phyloP scores from a whole-genome alignment of 441 rosid genomes.

The Jatropha multifida region DNA sequence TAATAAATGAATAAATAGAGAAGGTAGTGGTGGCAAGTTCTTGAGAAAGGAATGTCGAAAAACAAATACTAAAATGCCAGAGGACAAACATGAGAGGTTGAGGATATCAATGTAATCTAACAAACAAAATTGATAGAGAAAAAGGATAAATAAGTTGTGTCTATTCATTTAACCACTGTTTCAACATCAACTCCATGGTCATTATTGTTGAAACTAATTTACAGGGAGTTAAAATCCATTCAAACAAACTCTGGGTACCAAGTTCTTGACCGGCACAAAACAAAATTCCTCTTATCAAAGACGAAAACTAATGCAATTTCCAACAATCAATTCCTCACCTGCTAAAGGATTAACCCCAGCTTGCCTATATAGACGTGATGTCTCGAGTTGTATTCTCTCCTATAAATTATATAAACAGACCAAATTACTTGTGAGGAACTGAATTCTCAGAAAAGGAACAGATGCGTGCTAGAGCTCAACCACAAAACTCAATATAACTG shows the following conservation, averaged over 20 bases:
- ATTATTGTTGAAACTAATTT: not conserved
- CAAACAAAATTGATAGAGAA: no score
- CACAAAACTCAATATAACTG: constrained; percentile 14
- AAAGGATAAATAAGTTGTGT: not conserved
- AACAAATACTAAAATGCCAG: not conserved
- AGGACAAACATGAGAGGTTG: not conserved
- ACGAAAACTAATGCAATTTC: constrained; percentile 4
- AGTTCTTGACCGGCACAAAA: not conserved
- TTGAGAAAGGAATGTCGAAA: not conserved
- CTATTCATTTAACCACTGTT: not conserved
- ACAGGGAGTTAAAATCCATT: not conserved
- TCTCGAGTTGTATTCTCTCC: constrained; percentile 96
- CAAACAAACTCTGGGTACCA: not conserved
- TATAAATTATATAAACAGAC: constrained; percentile 20
- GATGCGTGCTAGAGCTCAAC: constrained; percentile 8
- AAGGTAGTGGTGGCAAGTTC: not conserved
- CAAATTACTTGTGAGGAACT: constrained; percentile 17
- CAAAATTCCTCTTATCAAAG: not conserved
- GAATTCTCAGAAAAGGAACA: not conserved
- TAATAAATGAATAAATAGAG: not conserved
- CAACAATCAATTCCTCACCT: constrained; percentile 45
- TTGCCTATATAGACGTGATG: constrained; percentile 81
- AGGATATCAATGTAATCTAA: not conserved
- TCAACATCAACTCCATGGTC: not conserved
- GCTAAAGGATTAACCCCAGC: constrained; percentile 99